A percentile compares a stretch with the other conserved stretches of the same genome.
Conservation (phyloP, 2,329 filamentous ascomycete species). For the Dothistroma pini region DNA sequence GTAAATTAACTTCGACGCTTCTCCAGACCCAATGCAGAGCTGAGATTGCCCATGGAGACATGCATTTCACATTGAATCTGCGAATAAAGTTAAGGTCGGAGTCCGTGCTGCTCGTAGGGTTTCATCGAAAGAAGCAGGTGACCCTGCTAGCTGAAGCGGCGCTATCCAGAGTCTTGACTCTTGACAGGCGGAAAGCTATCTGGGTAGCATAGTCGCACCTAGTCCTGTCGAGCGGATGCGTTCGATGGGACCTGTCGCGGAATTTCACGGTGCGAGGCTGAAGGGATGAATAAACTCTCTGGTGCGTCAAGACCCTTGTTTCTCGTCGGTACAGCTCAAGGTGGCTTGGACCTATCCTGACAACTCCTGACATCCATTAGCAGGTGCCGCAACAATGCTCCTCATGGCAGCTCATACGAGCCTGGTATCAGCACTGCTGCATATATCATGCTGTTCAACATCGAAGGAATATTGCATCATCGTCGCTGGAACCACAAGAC, state of each 20-base stretch:
- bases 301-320: too few relatives aligned
- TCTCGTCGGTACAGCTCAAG: not conserved
- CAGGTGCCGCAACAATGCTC: not conserved
- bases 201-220: too few relatives aligned
- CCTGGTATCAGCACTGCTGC: not conserved
- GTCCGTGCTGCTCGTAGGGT: not conserved
- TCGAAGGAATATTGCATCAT: not conserved
- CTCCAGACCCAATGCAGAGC: not conserved
- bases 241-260: too few relatives aligned
- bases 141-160: not conserved
- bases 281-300: too few relatives aligned
- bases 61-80: not conserved
- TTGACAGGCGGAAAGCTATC: too few relatives aligned
- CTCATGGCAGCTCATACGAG: not conserved
- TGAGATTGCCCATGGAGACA: not conserved
- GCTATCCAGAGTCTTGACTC: too few relatives aligned
- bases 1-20: not conserved
- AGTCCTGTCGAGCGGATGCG: too few relatives aligned
- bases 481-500: not conserved
- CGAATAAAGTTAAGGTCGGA: not conserved
- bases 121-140: not conserved
- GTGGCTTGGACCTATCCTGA: not conserved
- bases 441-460: not conserved
- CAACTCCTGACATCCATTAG: not conserved
- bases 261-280: too few relatives aligned